Evolutionary conservation across 2,329 filamentous ascomycete genomes (phyloP), one percentile per base, ranked within the genome.

Genomic region (Seiridium unicorne): DNA sequence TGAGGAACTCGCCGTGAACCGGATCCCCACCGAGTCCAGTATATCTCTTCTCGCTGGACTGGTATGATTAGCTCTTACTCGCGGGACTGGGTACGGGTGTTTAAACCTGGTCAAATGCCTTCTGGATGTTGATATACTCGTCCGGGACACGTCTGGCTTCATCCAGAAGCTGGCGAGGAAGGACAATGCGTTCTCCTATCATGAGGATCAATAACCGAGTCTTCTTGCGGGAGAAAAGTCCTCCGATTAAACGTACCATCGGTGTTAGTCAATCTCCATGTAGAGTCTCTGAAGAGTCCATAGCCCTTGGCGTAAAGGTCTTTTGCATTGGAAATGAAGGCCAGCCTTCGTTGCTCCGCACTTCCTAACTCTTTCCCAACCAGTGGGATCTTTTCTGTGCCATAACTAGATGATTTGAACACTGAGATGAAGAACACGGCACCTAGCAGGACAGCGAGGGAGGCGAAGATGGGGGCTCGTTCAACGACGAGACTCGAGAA

Each of bases 91-190:
- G 10, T 7, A 18, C 7, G 32, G 5, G 8, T 5, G 10, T 48
- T 18, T 6, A 4, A 31, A 54, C 11, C 51, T 34, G 26, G n/a
- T 35, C 42, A 38, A 44, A 47, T 31, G 64, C 63, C 58, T 62
- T 59, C 18, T 47, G 40, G 44, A 70, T 67, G 58, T 68, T 65
- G 8, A 74, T 62, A 13, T 70, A 59, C 31, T 71, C 64, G 18
- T 74, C 71, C 6, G 70, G 62, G 3, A 68, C 61, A 7, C 63
- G 58, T 42, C 67, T 64, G 26, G 72, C 61, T 64, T 74, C 71
- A 40, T 70, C 65, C 10, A 73, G 60, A 7, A 69, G 68, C 5
- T 60, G 34, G 31, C 64, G 65, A 3, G 71, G 71, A 5, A 73
- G 49, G 1, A 74, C 62, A 35, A 72, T 63, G 38, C 63, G 65